Conservation (phyloP, 345 rosid species). For the Ceriops decandra region DNA sequence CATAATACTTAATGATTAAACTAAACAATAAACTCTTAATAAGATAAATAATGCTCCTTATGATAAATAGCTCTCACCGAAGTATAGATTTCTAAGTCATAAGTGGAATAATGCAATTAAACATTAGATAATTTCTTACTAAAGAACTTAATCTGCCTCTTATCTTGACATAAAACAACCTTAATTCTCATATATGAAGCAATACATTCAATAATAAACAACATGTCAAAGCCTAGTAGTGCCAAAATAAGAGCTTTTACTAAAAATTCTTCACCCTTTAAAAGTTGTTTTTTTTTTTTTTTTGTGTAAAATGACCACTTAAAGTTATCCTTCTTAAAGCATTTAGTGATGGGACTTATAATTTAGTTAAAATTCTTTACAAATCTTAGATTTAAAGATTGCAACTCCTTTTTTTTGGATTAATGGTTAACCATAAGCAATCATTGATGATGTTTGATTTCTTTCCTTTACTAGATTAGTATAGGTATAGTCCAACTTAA, state of each 20-base stretch:
- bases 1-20: neutral
- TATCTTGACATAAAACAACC: neutral
- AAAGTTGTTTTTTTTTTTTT: neutral
- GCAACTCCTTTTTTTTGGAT: too few relatives aligned
- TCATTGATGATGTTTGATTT: too few relatives aligned
- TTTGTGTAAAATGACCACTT: neutral
- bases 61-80: neutral
- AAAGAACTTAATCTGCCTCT: neutral
- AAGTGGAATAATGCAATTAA: neutral
- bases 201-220: conserved; percentile 9
- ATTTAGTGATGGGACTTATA: neutral
- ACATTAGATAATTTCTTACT: neutral
- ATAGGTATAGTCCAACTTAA: too few relatives aligned
- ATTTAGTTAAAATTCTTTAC: conserved; percentile 1
- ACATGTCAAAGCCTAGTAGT: neutral
- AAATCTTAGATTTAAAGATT: neutral
- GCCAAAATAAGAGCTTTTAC: neutral
- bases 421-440: too few relatives aligned
- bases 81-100: neutral
- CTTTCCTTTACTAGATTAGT: too few relatives aligned
- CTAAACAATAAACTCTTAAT: neutral
- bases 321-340: neutral
- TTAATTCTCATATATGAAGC: neutral
- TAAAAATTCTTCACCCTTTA: neutral
- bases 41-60: neutral